A percentile compares a stretch with the other conserved stretches of the same genome.
phyloP scores from a whole-genome alignment of 2,329 filamentous ascomycete species.

The Emmonsiellopsis sp. region DNA sequence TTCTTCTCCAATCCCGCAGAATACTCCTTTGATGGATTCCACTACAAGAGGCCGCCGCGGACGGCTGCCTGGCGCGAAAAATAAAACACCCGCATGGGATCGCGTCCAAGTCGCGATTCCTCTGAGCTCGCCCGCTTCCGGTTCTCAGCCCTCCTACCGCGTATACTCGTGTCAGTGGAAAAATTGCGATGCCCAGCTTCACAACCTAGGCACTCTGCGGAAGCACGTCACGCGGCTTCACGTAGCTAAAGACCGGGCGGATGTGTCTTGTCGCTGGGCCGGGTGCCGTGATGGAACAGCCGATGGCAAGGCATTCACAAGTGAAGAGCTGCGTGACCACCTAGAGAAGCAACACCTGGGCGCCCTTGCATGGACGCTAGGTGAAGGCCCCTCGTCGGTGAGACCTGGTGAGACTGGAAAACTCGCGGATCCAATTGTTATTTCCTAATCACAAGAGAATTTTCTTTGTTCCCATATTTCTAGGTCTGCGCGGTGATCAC shows the following conservation, averaged over 20 bases:
- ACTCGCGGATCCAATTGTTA: constrained; percentile 10
- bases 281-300: constrained; percentile 17
- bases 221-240: constrained; percentile 53
- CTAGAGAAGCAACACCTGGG: constrained; percentile 45
- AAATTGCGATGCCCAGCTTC: constrained; percentile 48
- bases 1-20: background rate
- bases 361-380: constrained; percentile 47
- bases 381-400: constrained; percentile 48
- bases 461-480: constrained; percentile 4
- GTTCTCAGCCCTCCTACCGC: constrained; percentile 17
- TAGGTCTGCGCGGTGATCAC: constrained; percentile 8
- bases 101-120: constrained; percentile 16
- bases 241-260: constrained; percentile 18
- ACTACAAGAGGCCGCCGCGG: constrained; percentile 14
- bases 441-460: constrained; percentile 9
- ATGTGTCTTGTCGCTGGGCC: constrained; percentile 24
- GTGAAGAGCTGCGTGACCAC: constrained; percentile 41
- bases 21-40: background rate
- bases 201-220: constrained; percentile 52
- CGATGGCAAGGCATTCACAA: constrained; percentile 18
- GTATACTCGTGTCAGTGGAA: constrained; percentile 53
- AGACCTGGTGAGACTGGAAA: constrained; percentile 43
- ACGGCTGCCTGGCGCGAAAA: constrained; percentile 23
- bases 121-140: constrained; percentile 4
- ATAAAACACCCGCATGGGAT: constrained; percentile 11